Evolutionary conservation across 2,329 filamentous ascomycete species (phyloP), one percentile per base, ranked within the genome.

Genomic region (Paecilomyces sp.): DNA sequence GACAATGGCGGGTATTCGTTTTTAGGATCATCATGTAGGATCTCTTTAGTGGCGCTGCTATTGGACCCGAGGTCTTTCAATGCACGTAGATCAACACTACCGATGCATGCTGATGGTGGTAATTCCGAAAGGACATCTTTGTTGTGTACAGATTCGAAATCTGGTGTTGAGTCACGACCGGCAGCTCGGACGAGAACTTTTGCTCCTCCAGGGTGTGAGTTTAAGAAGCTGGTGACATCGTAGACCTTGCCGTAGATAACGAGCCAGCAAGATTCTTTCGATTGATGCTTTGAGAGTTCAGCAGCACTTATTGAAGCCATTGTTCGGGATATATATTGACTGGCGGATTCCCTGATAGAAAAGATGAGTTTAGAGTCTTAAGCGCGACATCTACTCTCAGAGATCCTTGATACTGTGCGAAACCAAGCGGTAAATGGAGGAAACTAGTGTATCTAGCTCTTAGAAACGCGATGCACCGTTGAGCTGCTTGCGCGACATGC

Each of bases 211-310:
- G 73, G 74, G 15, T 75, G 73, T 3, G 62, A 58, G 54, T 68
- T 62, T 1, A 74, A 54, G 54, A 75, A 74, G 2, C 71, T 75
- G 2, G 80, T 82, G 4, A 75, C 75, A 65, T 83, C 80, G 64
- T 82, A 82, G 3, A 82, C 80, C 54, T 79, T 80, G 1, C 75
- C 77, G 59, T 81, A 77, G 3, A 83, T 74, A 0, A 78, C 77
- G 9, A 84, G 72, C 81, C 81, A 83, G 62, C 80, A 81, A 55
- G 82, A 80, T 9, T 78, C 68, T 57, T 76, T 73, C 13, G 63
- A 75, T 34, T 76, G 75, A 60, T 83, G 82, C 60, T 76, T 79
- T 65, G 79, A 76, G 28, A 84, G 76, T 62, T 83, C 80, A 5
- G 12, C 34, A 13, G 34, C 34, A 13, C 34, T 41, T 41, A 41